phyloP scores from a whole-genome alignment of 225 moss, liverwort and hornwort genomes.

The Climacium dendroides region DNA sequence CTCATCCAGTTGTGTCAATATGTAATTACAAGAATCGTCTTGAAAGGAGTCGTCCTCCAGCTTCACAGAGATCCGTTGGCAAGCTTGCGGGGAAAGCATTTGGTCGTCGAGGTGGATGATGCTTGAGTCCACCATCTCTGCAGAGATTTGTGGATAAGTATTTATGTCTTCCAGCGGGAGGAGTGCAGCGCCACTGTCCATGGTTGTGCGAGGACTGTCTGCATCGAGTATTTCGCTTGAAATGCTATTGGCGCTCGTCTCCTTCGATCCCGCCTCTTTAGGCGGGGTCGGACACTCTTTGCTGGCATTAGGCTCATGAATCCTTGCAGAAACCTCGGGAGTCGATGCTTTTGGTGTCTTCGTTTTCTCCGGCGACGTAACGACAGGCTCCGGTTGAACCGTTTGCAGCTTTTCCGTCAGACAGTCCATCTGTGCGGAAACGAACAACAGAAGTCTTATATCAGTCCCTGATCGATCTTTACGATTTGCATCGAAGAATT shows the following conservation, averaged over 20 bases:
- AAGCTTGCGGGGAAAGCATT: slow-evolving; percentile 32
- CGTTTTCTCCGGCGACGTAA: neutral
- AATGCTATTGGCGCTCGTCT: slow-evolving; percentile 74
- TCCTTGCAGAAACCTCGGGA: neutral
- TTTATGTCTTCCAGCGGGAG: slow-evolving; percentile 24
- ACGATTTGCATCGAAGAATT: neutral
- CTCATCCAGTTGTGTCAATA: slow-evolving; percentile 41
- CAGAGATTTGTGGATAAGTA: neutral
- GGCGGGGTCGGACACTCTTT: neutral
- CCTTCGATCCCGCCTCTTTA: slow-evolving; percentile 28
- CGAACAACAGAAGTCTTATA: neutral
- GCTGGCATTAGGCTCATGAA: neutral
- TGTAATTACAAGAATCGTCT: slow-evolving; percentile 77
- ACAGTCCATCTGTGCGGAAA: slow-evolving; percentile 12
- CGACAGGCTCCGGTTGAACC: neutral
- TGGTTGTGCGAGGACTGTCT: slow-evolving; percentile 66
- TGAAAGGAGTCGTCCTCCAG: slow-evolving; percentile 58
- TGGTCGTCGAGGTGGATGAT: slow-evolving; percentile 44
- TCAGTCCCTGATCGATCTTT: neutral
- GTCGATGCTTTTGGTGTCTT: neutral
- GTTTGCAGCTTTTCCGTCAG: slow-evolving; percentile 10
- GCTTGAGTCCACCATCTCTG: slow-evolving; percentile 27
- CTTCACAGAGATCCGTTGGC: slow-evolving; percentile 47
- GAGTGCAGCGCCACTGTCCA: slow-evolving; percentile 43
- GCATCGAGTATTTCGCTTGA: slow-evolving; percentile 76